Evolutionary conservation across 108 stramenopile genomes (phyloP), one percentile per base, ranked within the genome.

Genomic region (Cylindrotheca closterium): DNA sequence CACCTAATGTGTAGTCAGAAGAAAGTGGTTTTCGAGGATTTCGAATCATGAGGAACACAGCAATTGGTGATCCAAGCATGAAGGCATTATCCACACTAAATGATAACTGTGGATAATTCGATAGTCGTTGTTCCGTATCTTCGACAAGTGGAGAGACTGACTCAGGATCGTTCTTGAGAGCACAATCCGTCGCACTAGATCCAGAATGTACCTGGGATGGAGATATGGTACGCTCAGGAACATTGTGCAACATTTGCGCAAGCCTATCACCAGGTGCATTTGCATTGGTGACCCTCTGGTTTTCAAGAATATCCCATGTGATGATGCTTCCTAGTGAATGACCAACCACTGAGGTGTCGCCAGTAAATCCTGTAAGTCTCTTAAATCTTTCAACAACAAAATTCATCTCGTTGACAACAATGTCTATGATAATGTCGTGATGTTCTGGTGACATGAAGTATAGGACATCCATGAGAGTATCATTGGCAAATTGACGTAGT

Each of bases 401-500:
- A 50, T 88, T 85, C 79, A 84, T 63, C 47, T 88, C 83, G 32
- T 23, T 67, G 1, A 71, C 63, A 25, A 84, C 83, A 58, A 88
- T 81, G 51, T 79, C 73, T 34, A 88, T 72, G 23, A 88, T 88
- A 10, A 75, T 66, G 59, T 88, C 87, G 47, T 88, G 87, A 59
- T 85, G 81, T 10, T 73, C 67, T 12, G 82, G 80, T 49, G 65
- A 68, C 83, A 88, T 82, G 56, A 88, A 91, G 54, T 81, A 88
- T 51, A 88, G 64, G 42, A 86, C 76, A 59, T 91, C 90, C 78
- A 91, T 79, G 30, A 91, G 60, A 1, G 83, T 87, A 60, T 88
- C 87, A 68, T 88, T 91, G 34, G 87, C 87, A 57, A 91, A 91
- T 17, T 74, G 66, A 22, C 90, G 63, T 54, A 91, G 60, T n/a